These are phyloP conservation scores for Neocallimastix lanati DNA, from an alignment of 192 early-diverging fungal species.

Conservation along the genomic window DNA sequence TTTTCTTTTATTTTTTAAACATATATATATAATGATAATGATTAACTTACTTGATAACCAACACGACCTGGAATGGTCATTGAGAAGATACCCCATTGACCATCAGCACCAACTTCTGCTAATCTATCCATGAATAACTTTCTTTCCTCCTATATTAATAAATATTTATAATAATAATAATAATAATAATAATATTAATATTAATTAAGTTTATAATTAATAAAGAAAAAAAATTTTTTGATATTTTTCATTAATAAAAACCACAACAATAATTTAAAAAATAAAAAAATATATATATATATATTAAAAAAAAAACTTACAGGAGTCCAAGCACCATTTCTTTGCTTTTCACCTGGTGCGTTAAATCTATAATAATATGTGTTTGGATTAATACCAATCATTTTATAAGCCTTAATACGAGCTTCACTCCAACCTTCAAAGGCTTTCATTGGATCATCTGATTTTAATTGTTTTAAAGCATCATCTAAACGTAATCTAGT, in stretches of 20 bases:
- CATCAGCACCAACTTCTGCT: constrained; percentile 74
- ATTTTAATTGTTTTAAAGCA: constrained; percentile 66
- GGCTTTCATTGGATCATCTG: constrained; percentile 50
- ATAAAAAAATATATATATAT: no score
- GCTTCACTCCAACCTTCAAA: constrained; percentile 95
- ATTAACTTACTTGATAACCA: constrained; percentile 76
- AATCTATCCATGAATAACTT: constrained; percentile 67
- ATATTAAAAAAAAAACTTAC: constrained; percentile 13
- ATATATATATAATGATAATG: no score
- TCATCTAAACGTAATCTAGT: constrained; percentile 43
- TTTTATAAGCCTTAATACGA: constrained; percentile 77
- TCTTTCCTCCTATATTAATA: constrained; percentile 46
- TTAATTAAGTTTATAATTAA: no score
- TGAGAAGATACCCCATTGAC: constrained; percentile 94
- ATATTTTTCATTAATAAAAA: no score
- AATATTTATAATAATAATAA: no score
- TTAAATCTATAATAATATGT: constrained; percentile 97
- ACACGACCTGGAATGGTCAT: constrained; percentile 89
- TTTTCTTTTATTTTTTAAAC: no score
- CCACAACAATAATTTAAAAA: no score
- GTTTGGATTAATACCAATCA: constrained; percentile 88
- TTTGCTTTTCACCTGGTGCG: constrained; percentile 85
- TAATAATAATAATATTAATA: no score
- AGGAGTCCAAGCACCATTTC: constrained; percentile 74
- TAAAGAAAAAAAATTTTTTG: no score